phyloP scores from a whole-genome alignment of 192 early-diverging fungal species.

The Gryganskiella cystojenkinii region DNA sequence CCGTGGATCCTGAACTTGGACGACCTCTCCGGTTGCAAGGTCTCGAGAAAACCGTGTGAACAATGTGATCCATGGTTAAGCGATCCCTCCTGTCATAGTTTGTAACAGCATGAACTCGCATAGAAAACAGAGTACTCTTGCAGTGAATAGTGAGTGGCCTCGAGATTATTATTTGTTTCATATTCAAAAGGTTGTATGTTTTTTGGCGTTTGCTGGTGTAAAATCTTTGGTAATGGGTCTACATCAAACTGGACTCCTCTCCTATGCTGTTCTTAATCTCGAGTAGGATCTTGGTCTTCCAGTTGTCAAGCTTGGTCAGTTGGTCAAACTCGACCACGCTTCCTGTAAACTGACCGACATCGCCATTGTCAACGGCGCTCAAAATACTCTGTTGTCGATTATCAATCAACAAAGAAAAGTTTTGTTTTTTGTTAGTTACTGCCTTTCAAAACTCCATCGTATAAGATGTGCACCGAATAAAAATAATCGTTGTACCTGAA shows the following conservation, averaged over 20 bases:
- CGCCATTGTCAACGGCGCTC: constrained; percentile 78
- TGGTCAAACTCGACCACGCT: constrained; percentile 86
- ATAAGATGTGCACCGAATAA: neutral
- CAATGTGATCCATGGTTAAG: too few relatives aligned
- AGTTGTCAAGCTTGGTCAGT: constrained; percentile 92
- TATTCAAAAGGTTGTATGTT: too few relatives aligned
- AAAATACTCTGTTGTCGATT: constrained; percentile 72
- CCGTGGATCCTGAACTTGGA: too few relatives aligned
- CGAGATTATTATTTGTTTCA: too few relatives aligned
- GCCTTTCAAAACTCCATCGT: neutral
- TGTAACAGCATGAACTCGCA: too few relatives aligned
- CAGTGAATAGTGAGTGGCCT: too few relatives aligned
- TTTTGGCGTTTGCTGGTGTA: neutral
- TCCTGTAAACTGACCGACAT: constrained; percentile 86
- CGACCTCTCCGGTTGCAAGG: too few relatives aligned
- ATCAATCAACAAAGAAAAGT: neutral
- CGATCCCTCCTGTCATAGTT: too few relatives aligned
- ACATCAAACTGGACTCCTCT: constrained; percentile 70
- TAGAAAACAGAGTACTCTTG: too few relatives aligned
- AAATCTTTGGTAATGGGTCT: neutral
- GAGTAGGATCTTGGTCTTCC: constrained; percentile 95
- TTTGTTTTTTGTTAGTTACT: neutral
- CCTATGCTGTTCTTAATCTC: constrained; percentile 89
- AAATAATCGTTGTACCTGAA: constrained; percentile 55
- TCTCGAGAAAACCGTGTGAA: too few relatives aligned